Percentiles rank a stretch among this genome's conserved stretches.
phyloP scores from a whole-genome alignment of 345 rosid species.

The Arabidopsis thaliana region TAIR10.1 NC_003076.8:6292501-6293000 shows the following conservation, averaged over 20 bases:
- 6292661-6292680: conserved; percentile 51
- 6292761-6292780: conserved; percentile 91
- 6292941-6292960: conserved; percentile 92
- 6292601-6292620: conserved; percentile 87
- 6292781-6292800: conserved; percentile 52
- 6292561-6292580: conserved; percentile 82
- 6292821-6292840: background rate
- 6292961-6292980: conserved; percentile 78
- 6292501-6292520: conserved; percentile 74
- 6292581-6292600: conserved; percentile 72
- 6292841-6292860: background rate
- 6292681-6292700: conserved; percentile 68
- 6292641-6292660: conserved; percentile 73
- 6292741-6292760: conserved; percentile 86
- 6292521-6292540: conserved; percentile 62
- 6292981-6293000: conserved; percentile 92
- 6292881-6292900: background rate
- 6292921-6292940: conserved; percentile 37
- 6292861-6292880: background rate
- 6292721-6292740: conserved; percentile 74
- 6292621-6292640: conserved; percentile 71
- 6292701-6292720: conserved; percentile 75
- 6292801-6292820: background rate
- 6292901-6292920: background rate
- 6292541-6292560: conserved; percentile 75